phyloP scores from a whole-genome alignment of 2,329 filamentous ascomycete species.

The Colletotrichum falcatum region DNA sequence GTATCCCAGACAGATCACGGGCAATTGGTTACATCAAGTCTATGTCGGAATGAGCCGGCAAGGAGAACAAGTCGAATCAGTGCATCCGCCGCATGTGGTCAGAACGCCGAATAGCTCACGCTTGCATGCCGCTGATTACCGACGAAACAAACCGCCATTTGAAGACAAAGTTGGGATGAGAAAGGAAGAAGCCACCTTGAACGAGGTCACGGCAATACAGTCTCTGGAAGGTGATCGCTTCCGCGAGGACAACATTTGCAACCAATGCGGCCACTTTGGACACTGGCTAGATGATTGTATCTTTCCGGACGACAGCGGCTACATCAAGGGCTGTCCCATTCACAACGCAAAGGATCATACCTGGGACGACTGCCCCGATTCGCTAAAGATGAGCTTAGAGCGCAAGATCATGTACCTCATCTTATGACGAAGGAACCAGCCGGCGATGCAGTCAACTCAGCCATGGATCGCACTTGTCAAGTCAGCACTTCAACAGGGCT shows the following conservation, averaged over 20 bases:
- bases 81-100: background rate
- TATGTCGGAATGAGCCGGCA: background rate
- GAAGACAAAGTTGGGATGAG: constrained; percentile 2
- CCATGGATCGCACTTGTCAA: constrained; percentile 10
- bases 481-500: background rate
- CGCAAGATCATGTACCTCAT: background rate
- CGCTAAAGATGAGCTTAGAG: background rate
- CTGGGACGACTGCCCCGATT: constrained; percentile 1
- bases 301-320: constrained; percentile 11
- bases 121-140: background rate
- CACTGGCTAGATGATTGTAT: constrained; percentile 15
- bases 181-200: background rate
- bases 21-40: no score
- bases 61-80: background rate
- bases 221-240: background rate
- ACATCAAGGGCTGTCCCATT: constrained; percentile 5
- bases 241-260: background rate
- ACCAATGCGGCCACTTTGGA: background rate
- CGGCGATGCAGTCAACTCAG: constrained; percentile 2
- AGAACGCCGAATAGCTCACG: background rate
- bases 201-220: background rate
- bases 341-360: constrained; percentile 11
- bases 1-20: background rate
- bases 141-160: background rate
- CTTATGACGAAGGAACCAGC: constrained; percentile 7